These are phyloP conservation scores for Tetrahymena thermophila DNA, from an alignment of 73 alveolate species.

Conservation along the genomic window DNA sequence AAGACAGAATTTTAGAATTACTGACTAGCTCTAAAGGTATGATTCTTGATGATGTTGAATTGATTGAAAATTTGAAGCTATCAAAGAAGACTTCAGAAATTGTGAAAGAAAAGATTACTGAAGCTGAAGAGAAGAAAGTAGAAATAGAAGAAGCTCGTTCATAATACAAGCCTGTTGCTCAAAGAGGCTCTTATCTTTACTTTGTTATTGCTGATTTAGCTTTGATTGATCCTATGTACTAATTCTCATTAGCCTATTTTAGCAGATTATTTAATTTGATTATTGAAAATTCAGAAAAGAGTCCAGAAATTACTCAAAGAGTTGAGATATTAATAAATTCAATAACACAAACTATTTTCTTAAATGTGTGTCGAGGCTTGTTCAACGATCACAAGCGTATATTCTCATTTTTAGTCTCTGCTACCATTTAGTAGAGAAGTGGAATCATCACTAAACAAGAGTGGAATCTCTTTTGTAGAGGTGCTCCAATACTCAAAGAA, in stretches of 20 bases:
- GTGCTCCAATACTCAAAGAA: constrained; percentile 51
- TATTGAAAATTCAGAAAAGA: constrained; percentile 62
- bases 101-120: constrained; percentile 69
- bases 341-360: constrained; percentile 78
- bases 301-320: constrained; percentile 62
- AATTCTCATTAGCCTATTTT: constrained; percentile 88
- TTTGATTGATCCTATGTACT: constrained; percentile 94
- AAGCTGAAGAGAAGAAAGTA: constrained; percentile 77
- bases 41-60: constrained; percentile 82
- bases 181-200: constrained; percentile 81
- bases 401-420: constrained; percentile 81
- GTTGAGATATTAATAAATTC: constrained; percentile 66
- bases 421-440: constrained; percentile 60
- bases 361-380: constrained; percentile 93
- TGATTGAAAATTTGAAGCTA: constrained; percentile 74
- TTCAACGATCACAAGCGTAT: constrained; percentile 88
- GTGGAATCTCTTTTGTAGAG: constrained; percentile 91
- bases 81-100: constrained; percentile 79
- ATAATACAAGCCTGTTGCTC: constrained; percentile 77
- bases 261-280: constrained; percentile 68
- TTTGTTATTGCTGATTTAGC: constrained; percentile 93
- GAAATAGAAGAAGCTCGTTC: constrained; percentile 82
- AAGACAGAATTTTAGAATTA: constrained; percentile 75
- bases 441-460: constrained; percentile 65
- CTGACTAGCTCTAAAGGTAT: constrained; percentile 82